Base-by-base conservation (phyloP, 2,329 filamentous ascomycete species). In the Cephalotrichum gorgonifer region DNA sequence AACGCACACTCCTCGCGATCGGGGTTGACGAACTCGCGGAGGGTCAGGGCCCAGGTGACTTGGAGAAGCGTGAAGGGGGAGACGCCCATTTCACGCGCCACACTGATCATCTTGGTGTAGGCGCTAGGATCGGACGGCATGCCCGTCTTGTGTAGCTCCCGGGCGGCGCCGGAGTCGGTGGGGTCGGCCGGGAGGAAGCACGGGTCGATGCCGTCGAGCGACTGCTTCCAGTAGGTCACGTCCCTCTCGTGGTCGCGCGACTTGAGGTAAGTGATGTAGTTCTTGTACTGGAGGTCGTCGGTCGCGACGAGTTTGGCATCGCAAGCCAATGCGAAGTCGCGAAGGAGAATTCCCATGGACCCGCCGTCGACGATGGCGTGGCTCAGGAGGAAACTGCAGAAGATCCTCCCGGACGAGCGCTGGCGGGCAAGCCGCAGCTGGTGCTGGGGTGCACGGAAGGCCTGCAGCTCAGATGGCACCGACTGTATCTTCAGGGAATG, bases 11-110 rank as follows among this genome's bases (percentile, higher is more conserved):
- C 70, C 2, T 63, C 61, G 1, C 62, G 59, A 0, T 67, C 67
- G 2, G 74, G 41, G 22, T 43, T 43, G 11, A 49, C 74, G 53
- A 75, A 76, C 5, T 49, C 51, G 33, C 51, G 64, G 3, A 80
- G 56, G 0, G 75, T 64, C 20, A 78, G 62, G 1, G 69, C 71
- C 76, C 76, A 79, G 0, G 66, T 66, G 26, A 74, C 64, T 48
- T 77, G 73, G 0, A 79, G 62, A 2, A 78, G 55, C 30, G 68
- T 73, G 1, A 75, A 71, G 0, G 73, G 52, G 0, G 75, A 79
- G 11, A 73, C 61, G 5, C 63, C 66, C 2, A 50, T 23, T 5
- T 30, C 43, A 11, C 43, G 43, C 11, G 26, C 25, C 12, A 30
- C 25, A 17, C 23, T 17, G 5, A 45, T 12, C 4, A 45, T 12